Evolutionary conservation across 306 rosid genomes (phyloP).

Genomic region (Rosa multiflora): DNA sequence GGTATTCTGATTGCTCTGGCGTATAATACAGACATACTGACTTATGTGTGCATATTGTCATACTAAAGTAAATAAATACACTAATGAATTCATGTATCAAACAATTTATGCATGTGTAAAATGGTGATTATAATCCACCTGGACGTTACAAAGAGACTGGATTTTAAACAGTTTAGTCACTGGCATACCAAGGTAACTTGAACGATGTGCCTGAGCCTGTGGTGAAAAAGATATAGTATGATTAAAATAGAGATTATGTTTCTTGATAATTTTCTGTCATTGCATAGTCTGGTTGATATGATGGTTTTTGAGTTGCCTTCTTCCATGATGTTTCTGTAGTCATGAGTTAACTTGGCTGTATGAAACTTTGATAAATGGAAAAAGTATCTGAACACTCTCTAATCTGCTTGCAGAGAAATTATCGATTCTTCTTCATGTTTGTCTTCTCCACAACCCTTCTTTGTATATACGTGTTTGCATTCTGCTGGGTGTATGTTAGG

Average conservation of each 20-base stretch:
- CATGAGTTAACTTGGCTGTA: neutral
- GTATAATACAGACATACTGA: neutral
- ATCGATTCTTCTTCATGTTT: conserved; percentile 98
- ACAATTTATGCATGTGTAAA: neutral
- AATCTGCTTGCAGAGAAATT: conserved; percentile 78
- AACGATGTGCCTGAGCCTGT: conserved; percentile 1
- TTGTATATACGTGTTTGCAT: conserved; percentile 84
- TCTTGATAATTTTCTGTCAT: neutral
- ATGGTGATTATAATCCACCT: neutral
- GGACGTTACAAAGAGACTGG: neutral
- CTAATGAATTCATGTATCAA: neutral
- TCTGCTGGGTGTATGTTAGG: conserved; percentile 94
- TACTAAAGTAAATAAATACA: neutral
- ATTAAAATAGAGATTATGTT: neutral
- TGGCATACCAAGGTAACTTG: neutral
- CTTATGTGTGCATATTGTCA: neutral
- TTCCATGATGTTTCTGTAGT: neutral
- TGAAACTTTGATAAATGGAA: neutral
- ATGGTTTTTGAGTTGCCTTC: neutral
- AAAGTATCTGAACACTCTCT: conserved; percentile 32
- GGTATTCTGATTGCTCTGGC: conserved; percentile 7
- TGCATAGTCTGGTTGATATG: neutral
- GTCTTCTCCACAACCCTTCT: conserved; percentile 95
- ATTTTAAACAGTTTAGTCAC: neutral
- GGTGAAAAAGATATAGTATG: neutral